Percentiles rank a stretch among this genome's conserved stretches.
Conservation (phyloP, 768 basidiomycete species). For the Fomitopsis serialis region DNA sequence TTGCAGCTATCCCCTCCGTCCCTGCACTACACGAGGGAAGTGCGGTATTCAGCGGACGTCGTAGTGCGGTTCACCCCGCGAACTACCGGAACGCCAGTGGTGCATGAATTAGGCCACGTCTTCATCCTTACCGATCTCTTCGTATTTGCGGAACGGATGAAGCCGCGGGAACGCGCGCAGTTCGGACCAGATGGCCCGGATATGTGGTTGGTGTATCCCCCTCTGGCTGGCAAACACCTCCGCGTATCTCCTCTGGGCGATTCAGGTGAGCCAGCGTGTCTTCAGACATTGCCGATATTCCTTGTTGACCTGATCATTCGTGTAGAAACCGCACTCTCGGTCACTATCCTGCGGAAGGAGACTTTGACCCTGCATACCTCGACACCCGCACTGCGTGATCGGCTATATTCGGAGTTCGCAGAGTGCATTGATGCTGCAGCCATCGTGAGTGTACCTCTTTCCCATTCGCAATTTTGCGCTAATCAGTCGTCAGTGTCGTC, state of each 20-base stretch:
- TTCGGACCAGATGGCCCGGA: constrained; percentile 58
- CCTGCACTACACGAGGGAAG: constrained; percentile 70
- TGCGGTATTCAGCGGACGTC: constrained; percentile 70
- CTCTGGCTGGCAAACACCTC: constrained; percentile 90
- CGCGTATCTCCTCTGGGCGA: constrained; percentile 57
- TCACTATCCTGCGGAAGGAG: constrained; percentile 88
- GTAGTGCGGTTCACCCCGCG: constrained; percentile 73
- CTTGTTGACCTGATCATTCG: too few relatives aligned
- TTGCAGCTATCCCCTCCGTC: constrained; percentile 83
- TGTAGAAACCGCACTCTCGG: constrained; percentile 64
- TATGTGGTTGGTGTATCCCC: constrained; percentile 93
- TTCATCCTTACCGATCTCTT: constrained; percentile 92
- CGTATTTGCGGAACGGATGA: constrained; percentile 83
- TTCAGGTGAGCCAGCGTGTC: constrained; percentile 56
- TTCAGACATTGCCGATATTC: too few relatives aligned
- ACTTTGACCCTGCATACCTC: constrained; percentile 61
- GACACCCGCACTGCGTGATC: constrained; percentile 53
- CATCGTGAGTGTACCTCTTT: constrained; percentile 43
- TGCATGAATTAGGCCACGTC: constrained; percentile 75
- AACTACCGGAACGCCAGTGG: constrained; percentile 66
- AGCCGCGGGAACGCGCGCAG: constrained; percentile 51
- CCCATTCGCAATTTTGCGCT: constrained; percentile 4
- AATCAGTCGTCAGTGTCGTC: constrained; percentile 14
- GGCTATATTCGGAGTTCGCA: constrained; percentile 61
- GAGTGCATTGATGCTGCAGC: constrained; percentile 84